These are phyloP conservation scores for Pleurotus giganteus DNA, from an alignment of 768 basidiomycete genomes.

Conservation along the genomic window DNA sequence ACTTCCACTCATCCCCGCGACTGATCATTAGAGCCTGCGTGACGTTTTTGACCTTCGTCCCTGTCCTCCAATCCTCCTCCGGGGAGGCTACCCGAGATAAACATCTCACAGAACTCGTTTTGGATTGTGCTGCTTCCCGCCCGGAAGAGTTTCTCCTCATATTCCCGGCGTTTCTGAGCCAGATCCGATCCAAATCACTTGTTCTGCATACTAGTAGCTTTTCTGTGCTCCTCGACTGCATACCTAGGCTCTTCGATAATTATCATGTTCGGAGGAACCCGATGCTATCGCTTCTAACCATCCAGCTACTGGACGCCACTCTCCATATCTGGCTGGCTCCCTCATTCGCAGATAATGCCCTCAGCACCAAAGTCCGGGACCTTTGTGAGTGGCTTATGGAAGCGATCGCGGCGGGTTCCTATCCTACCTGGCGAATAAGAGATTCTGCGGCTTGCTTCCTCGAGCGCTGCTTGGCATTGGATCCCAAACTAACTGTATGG, in stretches of 20 bases:
- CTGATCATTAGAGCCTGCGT: slow-evolving; percentile 51
- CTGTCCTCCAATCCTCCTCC: slow-evolving; percentile 57
- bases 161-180: slow-evolving; percentile 52
- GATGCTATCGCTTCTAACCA: slow-evolving; percentile 46
- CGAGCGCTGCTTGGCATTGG: slow-evolving; percentile 56
- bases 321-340: slow-evolving; percentile 52
- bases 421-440: slow-evolving; percentile 66
- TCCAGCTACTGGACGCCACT: slow-evolving; percentile 67
- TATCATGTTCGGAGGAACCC: slow-evolving; percentile 59
- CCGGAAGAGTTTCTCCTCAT: slow-evolving; percentile 59
- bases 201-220: slow-evolving; percentile 50
- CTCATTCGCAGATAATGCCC: slow-evolving; percentile 27
- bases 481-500: slow-evolving; percentile 57
- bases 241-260: slow-evolving; percentile 48
- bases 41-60: slow-evolving; percentile 59
- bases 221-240: slow-evolving; percentile 48
- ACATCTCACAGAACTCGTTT: slow-evolving; percentile 52
- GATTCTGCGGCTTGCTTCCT: slow-evolving; percentile 65
- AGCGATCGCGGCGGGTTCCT: slow-evolving; percentile 35
- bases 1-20: slow-evolving; percentile 23
- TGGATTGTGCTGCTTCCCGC: slow-evolving; percentile 32
- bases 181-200: slow-evolving; percentile 54
- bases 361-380: slow-evolving; percentile 41
- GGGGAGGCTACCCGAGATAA: slow-evolving; percentile 62
- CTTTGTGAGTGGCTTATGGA: slow-evolving; percentile 57